Evolutionary conservation across 192 early-diverging fungal species (phyloP), one percentile per base, ranked within the genome.

Genomic region (Dissophora ornata): DNA sequence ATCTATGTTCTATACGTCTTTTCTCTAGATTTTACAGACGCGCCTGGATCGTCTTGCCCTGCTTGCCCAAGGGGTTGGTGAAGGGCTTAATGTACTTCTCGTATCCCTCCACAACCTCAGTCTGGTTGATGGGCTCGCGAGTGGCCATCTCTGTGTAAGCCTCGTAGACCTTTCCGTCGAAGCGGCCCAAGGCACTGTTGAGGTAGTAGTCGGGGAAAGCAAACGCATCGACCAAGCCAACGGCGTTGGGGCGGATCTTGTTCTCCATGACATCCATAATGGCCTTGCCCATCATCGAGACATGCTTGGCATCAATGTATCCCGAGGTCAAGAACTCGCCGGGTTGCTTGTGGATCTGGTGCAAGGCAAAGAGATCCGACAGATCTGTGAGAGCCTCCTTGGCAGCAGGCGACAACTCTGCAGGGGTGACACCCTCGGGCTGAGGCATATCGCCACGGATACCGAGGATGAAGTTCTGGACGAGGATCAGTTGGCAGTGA

Each of bases 81-180:
- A 77, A 77, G 22, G 73, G 73, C 73, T 77, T 77, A 53, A 77
- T 77, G 36, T 64, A 84, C 50, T 81, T 50, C 33, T 88, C 84
- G 57, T 91, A 91, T n/a, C 80, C 83, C 12, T 81, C 77, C 7
- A 85, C 74, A 19, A 89, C 90, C 59, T 82, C 69, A 24, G 82
- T 86, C 19, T 87, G 78, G 74, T 95, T 95, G 55, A 93, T 79
- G 4, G 94, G 94, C 29, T 95, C 92, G 46, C 83, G 79, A 49
- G 89, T 86, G 0, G 90, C 94, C 88, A 86, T 88, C 80, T 90
- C 69, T 19, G 91, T 82, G 79, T 92, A 88, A 59, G 84, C 77
- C 62, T 94, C 93, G 42, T 96, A 96, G 21, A 93, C 90, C 57
- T 88, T 85, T 49, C 93, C 93, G 60, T 94, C 92, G 46, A 82